Evolutionary conservation across 805 yeast genomes (phyloP).

Genomic region (Candida khao-thaluensis): DNA sequence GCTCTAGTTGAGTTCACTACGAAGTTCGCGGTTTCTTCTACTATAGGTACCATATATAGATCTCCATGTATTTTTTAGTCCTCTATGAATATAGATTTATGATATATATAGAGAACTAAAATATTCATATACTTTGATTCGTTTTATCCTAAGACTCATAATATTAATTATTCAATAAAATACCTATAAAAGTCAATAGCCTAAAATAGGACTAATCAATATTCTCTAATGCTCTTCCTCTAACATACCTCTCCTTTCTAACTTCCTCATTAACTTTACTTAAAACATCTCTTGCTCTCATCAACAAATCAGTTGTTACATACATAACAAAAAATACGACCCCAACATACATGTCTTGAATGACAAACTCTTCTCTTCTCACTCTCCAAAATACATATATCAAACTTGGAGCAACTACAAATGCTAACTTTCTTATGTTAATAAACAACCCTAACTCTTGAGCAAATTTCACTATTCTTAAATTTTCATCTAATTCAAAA

Average conservation of each 20-base stretch:
- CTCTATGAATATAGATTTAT: too few species aligned
- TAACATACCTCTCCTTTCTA: slow-evolving; percentile 57
- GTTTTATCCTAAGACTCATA: too few species aligned
- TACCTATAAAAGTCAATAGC: neutral
- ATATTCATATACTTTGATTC: too few species aligned
- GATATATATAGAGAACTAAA: too few species aligned
- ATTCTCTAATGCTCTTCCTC: slow-evolving; percentile 55
- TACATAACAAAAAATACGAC: slow-evolving; percentile 13
- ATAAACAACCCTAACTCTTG: slow-evolving; percentile 1
- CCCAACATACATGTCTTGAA: slow-evolving; percentile 13
- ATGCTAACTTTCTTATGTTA: slow-evolving; percentile 4
- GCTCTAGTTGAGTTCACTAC: too few species aligned
- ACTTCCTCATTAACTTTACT: slow-evolving; percentile 41
- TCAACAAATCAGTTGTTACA: slow-evolving; percentile 13
- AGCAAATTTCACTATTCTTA: slow-evolving; percentile 8
- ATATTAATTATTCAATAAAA: too few species aligned
- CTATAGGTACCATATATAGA: too few species aligned
- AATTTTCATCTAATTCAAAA: slow-evolving; percentile 1
- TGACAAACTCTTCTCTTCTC: neutral
- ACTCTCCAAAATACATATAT: slow-evolving; percentile 3
- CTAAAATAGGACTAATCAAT: slow-evolving; percentile 13
- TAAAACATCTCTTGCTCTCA: slow-evolving; percentile 14
- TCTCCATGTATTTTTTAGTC: too few species aligned
- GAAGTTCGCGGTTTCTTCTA: too few species aligned
- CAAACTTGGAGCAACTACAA: slow-evolving; percentile 8